Conservation (phyloP, 352 stramenopile genomes). For the Pythium dissotocum region DNA sequence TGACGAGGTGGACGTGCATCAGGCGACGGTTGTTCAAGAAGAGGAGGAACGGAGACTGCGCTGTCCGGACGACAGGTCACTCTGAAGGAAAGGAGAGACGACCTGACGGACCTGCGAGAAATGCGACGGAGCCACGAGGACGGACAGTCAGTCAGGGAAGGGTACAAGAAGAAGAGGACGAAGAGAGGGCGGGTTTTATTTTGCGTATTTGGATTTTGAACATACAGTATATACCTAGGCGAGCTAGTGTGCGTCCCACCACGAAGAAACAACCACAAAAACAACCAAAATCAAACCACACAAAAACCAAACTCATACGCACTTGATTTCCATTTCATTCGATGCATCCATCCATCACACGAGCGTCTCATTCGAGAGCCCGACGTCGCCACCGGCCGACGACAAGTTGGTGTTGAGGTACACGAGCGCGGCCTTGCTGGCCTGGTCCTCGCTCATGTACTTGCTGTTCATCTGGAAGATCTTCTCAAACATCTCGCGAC, state of each 20-base stretch:
- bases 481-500: conserved; percentile 57
- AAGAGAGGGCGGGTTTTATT: conserved; percentile 6
- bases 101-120: not conserved
- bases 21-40: conserved; percentile 11
- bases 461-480: conserved; percentile 57
- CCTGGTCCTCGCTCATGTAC: conserved; percentile 73
- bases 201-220: conserved; percentile 29
- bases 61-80: not conserved
- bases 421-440: conserved; percentile 66
- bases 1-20: not conserved
- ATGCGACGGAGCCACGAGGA: not conserved
- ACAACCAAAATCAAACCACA: conserved; percentile 14
- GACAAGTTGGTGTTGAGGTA: conserved; percentile 68
- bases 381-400: conserved; percentile 36
- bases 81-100: not conserved
- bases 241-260: conserved; percentile 8
- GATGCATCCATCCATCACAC: conserved; percentile 24
- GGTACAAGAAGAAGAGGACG: not conserved
- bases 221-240: conserved; percentile 27
- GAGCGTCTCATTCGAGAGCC: conserved; percentile 49
- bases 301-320: not conserved
- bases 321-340: not conserved
- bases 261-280: not conserved
- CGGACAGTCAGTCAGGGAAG: not conserved
- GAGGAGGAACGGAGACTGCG: conserved; percentile 5